phyloP scores from a whole-genome alignment of 371 early-diverging fungal species.

The Neoconidiobolus thromboides region DNA sequence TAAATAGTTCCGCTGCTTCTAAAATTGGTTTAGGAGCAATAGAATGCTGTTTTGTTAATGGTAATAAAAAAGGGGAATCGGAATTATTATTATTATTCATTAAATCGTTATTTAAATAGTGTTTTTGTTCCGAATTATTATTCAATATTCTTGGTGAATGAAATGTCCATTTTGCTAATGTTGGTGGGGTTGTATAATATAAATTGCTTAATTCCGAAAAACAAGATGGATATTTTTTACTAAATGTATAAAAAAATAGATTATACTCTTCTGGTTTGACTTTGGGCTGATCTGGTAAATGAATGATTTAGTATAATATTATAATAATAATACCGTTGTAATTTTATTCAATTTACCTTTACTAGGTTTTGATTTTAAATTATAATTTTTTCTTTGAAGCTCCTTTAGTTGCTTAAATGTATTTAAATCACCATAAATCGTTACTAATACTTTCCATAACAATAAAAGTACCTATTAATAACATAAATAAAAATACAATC shows the following conservation, averaged over 20 bases:
- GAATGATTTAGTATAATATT: neutral
- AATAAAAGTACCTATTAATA: neutral
- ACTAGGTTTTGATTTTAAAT: neutral
- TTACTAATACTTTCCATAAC: neutral
- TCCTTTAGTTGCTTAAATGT: neutral
- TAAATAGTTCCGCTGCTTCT: neutral
- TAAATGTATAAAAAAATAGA: neutral
- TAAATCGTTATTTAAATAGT: neutral
- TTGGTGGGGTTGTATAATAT: neutral
- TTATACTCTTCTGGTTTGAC: constrained; percentile 4
- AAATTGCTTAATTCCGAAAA: neutral
- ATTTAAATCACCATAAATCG: neutral
- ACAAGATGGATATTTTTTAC: constrained; percentile 2
- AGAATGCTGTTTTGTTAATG: neutral
- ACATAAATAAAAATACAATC: neutral
- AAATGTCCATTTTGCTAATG: neutral
- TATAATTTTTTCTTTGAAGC: neutral
- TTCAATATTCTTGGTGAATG: neutral
- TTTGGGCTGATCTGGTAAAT: neutral
- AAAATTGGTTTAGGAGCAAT: neutral
- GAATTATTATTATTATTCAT: neutral
- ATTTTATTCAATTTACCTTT: neutral
- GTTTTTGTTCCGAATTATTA: neutral
- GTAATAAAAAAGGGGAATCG: neutral
- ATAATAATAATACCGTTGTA: neutral